Base-by-base conservation (phyloP, 2,329 filamentous ascomycete species). In the Fusarium verticillioides region DNA sequence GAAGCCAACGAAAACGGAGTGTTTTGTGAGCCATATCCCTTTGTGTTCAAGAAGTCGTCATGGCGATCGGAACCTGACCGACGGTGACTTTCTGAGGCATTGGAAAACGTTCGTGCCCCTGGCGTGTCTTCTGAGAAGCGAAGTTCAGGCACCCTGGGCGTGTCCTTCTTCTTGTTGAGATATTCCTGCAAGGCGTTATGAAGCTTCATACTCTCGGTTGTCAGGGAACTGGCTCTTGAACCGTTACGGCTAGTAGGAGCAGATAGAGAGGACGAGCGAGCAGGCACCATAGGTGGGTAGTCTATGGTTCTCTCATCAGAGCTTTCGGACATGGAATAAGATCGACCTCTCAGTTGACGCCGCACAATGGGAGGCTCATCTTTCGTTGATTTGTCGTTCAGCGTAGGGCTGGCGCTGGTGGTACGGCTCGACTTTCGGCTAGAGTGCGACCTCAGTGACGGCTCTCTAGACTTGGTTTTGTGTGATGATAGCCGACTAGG, bases 1-100 rank as follows among this genome's bases (percentile, higher is more conserved):
- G 90, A 92, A 2, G 84, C 83, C 64, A 89, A 82, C 4, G 90
- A 92, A 74, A 92, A 91, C 8, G 90, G 90, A 0, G 90, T 91
- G 70, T 87, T 87, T 70, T 89, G 86, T 10, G 87, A 84, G 10
- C 88, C 87, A 43, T 87, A 82, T 56, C 86, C 85, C 73, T 85
- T 88, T 47, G 85, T 84, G 61, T 86, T 87, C 72, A 87, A 84
- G 18, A 84, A 85, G 64, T 90, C 89, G 10, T 87, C 87, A 70
- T 88, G 86, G 18, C 83, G 84, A 69, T 89, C 87, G 44, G 86
- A 81, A 44, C 83, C 84, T 59, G 83, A 77, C 39, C 77, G 81
- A 39, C 66, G 74, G 19, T 71, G 67, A 30, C 76, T 81, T 72
- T 85, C 82, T 19, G 81, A 78, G 46, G 64, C 68, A 39, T 61